Base-by-base conservation (phyloP, 352 stramenopile species). In the Phytophthora europaea region DNA sequence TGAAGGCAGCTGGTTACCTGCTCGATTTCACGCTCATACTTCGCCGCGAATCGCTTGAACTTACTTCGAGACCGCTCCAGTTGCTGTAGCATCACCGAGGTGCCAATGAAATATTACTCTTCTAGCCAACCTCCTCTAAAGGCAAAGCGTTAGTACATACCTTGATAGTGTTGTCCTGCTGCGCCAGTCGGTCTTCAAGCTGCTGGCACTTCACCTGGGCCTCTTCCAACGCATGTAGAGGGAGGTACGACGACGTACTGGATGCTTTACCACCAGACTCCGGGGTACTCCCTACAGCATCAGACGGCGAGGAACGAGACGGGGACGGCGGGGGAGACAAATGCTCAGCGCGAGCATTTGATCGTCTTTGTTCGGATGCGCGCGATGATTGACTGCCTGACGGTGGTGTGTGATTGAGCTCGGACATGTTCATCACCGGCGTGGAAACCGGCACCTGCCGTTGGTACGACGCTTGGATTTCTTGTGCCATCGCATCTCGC, bases 21-120 rank as follows among this genome's bases (percentile, higher is more conserved):
- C 62, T 96, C 86, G 58, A 96, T 92, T 59, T 96, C 89, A 13
- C 81, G 81, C 65, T 96, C 89, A 38, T 96, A 96, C 61, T 95
- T 94, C 6, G 85, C 89, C 1, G 87, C 89, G 53, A 96, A 96
- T 12, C 88, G 82, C 69, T 94, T 94, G 66, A 96, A 96, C 47
- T 96, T 96, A 70, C 86, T 95, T 20, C 89, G 87, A 20, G 89
- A 96, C 31, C 87, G 77, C 75, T 96, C 89, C 47, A 96, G 59
- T 86, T 92, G 85, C 89, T 95, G 60, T 18, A 72, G 38, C 22
- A 69, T 64, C 43, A 56, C 1, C 47, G 22, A 53, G 47, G 18
- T 15, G 28, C 20, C 6, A 53, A 28, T 50, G 59, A 22, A 15
- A 13, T 45, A 20, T 62, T 45, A 63, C 33, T 59, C 13, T 26